phyloP scores from a whole-genome alignment of 2,329 filamentous ascomycete species.

The Colletotrichum caudatum region DNA sequence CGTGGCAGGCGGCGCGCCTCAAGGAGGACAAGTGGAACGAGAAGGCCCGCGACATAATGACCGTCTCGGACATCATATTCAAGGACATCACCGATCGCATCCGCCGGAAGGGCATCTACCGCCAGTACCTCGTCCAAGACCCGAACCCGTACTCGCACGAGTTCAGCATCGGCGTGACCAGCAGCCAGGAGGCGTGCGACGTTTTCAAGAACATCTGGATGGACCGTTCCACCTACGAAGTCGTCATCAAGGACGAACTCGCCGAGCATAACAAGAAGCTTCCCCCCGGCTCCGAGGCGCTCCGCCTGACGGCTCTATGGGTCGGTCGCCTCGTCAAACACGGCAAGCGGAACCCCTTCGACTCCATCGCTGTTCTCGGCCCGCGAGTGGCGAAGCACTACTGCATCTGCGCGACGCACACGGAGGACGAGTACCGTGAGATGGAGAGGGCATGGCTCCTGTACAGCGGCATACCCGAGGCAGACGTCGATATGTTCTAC shows the following conservation, averaged over 20 bases:
- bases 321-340: conserved; percentile 18
- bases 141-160: conserved; percentile 37
- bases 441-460: conserved; percentile 13
- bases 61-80: conserved; percentile 8
- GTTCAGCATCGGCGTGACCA: conserved; percentile 33
- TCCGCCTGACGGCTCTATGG: conserved; percentile 23
- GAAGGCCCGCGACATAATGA: not conserved
- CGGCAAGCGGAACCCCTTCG: conserved; percentile 6
- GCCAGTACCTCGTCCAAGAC: conserved; percentile 32
- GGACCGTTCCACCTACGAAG: conserved; percentile 7
- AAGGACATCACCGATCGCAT: conserved; percentile 5
- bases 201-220: conserved; percentile 38
- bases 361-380: conserved; percentile 15
- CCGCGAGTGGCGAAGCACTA: conserved; percentile 17
- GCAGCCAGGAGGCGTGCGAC: conserved; percentile 6
- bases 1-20: conserved; percentile 23
- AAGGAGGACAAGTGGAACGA: conserved; percentile 7
- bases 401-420: conserved; percentile 1
- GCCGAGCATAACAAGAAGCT: conserved; percentile 15
- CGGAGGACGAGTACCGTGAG: not conserved
- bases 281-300: conserved; percentile 21
- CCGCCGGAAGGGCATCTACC: conserved; percentile 10
- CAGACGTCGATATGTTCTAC: conserved; percentile 1
- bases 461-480: conserved; percentile 6
- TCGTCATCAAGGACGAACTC: conserved; percentile 12